Percentiles rank a stretch among this genome's conserved stretches.
phyloP scores from a whole-genome alignment of 495 filamentous ascomycete genomes.

The Chaetomium tenue region DNA sequence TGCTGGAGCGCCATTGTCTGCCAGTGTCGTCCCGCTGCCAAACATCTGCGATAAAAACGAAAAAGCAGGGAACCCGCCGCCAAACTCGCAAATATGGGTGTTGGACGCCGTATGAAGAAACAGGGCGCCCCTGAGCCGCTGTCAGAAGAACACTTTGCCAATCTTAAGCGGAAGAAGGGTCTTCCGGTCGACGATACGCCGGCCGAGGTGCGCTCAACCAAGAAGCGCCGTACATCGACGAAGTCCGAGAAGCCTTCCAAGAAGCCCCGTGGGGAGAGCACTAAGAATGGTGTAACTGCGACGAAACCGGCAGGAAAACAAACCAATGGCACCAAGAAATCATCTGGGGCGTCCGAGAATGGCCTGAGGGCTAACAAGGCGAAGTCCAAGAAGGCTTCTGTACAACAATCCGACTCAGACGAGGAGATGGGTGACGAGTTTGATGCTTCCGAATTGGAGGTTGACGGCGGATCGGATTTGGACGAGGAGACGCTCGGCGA shows the following conservation, averaged over 20 bases:
- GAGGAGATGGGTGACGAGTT: conserved; percentile 52
- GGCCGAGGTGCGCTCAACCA: conserved; percentile 50
- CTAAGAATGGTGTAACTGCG: conserved; percentile 38
- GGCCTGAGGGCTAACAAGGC: conserved; percentile 42
- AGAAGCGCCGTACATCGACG: conserved; percentile 65
- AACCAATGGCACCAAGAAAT: conserved; percentile 37
- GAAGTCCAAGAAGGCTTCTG: conserved; percentile 49
- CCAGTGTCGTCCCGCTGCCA: conserved; percentile 2
- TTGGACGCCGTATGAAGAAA: conserved; percentile 89
- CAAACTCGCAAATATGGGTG: conserved; percentile 64
- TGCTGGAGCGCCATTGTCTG: conserved; percentile 2
- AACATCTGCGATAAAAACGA: neutral
- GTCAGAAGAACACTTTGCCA: conserved; percentile 73
- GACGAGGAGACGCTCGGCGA: conserved; percentile 46
- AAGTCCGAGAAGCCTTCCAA: conserved; percentile 50
- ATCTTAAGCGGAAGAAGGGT: conserved; percentile 72
- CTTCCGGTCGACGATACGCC: conserved; percentile 49
- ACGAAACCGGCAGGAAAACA: conserved; percentile 38
- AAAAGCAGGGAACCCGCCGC: conserved; percentile 1
- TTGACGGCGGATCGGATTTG: conserved; percentile 50
- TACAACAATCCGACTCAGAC: conserved; percentile 50
- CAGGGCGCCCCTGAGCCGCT: conserved; percentile 83
- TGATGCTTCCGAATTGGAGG: conserved; percentile 55
- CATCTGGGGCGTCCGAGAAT: conserved; percentile 33
- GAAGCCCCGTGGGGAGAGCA: conserved; percentile 21